Evolutionary conservation across 441 rosid species (phyloP).

Genomic region (Kokia cookei): DNA sequence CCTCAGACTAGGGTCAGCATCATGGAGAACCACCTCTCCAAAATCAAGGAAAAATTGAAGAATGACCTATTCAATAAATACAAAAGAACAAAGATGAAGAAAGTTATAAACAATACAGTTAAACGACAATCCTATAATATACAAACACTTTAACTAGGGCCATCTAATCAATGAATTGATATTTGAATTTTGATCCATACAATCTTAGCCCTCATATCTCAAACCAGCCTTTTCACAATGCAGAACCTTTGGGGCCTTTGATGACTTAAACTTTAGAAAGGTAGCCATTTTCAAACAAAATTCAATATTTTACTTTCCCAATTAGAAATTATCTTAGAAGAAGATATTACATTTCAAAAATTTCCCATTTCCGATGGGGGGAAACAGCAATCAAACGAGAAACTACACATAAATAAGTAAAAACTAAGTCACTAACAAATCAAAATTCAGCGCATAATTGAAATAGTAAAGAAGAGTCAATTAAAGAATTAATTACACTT

Average conservation of each 20-base stretch:
- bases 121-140: background rate
- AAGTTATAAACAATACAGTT: background rate
- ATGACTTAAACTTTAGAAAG: background rate
- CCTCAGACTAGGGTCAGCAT: slow-evolving; percentile 83
- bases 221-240: background rate
- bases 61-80: slow-evolving; percentile 46
- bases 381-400: background rate
- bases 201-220: background rate
- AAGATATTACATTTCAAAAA: background rate
- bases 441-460: background rate
- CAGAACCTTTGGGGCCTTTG: background rate
- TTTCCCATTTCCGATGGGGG: background rate
- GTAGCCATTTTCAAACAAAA: background rate
- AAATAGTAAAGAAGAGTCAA: background rate
- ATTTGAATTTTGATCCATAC: background rate
- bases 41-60: slow-evolving; percentile 86
- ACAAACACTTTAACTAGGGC: background rate
- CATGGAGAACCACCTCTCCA: slow-evolving; percentile 89
- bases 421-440: background rate
- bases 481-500: background rate
- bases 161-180: background rate
- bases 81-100: background rate
- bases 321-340: background rate
- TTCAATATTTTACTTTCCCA: background rate
- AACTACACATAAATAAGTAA: background rate